Evolutionary conservation across 2,329 filamentous ascomycete genomes (phyloP).

Genomic region (Penicillium polonicum): DNA sequence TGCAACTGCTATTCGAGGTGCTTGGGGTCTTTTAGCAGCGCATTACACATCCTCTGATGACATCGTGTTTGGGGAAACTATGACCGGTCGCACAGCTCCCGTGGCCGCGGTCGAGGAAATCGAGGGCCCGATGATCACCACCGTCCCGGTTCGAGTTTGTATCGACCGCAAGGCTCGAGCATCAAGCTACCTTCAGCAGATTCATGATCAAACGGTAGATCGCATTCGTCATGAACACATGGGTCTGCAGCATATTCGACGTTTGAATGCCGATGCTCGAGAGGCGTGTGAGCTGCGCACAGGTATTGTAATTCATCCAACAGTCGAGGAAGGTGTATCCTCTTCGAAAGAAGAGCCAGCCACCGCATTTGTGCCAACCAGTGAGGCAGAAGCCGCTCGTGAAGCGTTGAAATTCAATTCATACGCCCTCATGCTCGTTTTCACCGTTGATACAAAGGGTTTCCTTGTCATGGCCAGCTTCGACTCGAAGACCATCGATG

Average conservation of each 20-base stretch:
- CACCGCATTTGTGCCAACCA: conserved; percentile 55
- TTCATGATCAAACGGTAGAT: too few species aligned
- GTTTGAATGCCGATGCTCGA: conserved; percentile 48
- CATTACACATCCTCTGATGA: too few species aligned
- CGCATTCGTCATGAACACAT: too few species aligned
- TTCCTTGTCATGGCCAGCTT: conserved; percentile 64
- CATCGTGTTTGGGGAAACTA: too few species aligned
- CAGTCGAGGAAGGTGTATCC: conserved; percentile 11
- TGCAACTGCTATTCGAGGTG: too few species aligned
- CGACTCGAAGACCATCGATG: conserved; percentile 55
- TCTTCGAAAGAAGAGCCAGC: conserved; percentile 38
- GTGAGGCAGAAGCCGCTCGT: conserved; percentile 57
- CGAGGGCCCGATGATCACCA: too few species aligned
- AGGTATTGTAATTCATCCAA: conserved; percentile 21
- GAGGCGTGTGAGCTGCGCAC: conserved; percentile 40
- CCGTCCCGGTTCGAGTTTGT: too few species aligned
- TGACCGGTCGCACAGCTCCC: too few species aligned
- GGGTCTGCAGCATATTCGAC: conserved; percentile 48
- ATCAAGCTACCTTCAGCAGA: too few species aligned
- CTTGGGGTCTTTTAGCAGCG: too few species aligned
- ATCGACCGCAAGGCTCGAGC: too few species aligned
- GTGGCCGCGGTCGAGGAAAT: too few species aligned
- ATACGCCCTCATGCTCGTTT: conserved; percentile 63
- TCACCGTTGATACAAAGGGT: conserved; percentile 56
- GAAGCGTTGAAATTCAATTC: conserved; percentile 57